These are phyloP conservation scores for Starmerella bacillaris DNA, from an alignment of 805 yeast genomes.

Conservation along the genomic window DNA sequence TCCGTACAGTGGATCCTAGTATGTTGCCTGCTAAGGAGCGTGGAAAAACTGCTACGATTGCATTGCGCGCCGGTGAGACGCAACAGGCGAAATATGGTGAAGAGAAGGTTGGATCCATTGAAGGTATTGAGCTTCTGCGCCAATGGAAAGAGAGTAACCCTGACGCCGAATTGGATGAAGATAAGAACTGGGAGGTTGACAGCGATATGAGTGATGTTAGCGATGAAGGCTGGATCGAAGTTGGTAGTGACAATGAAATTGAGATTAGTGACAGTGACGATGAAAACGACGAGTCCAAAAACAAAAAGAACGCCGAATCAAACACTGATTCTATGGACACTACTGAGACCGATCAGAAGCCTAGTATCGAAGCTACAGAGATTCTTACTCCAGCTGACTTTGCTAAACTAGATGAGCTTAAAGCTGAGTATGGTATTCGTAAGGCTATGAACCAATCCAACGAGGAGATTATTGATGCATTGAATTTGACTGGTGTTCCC, in stretches of 20 bases:
- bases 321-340: constrained; percentile 16
- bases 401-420: constrained; percentile 80
- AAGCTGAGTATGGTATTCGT: constrained; percentile 68
- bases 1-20: constrained; percentile 91
- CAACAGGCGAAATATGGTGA: constrained; percentile 29
- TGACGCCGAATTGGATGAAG: constrained; percentile 36
- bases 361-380: constrained; percentile 44
- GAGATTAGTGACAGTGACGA: constrained; percentile 29
- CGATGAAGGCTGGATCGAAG: constrained; percentile 56
- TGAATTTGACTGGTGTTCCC: constrained; percentile 52
- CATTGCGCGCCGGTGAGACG: constrained; percentile 43
- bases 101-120: constrained; percentile 49
- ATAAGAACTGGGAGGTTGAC: constrained; percentile 31
- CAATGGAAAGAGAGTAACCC: constrained; percentile 57
- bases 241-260: constrained; percentile 28
- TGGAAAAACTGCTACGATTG: constrained; percentile 83
- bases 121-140: constrained; percentile 78
- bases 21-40: constrained; percentile 81
- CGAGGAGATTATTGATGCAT: constrained; percentile 76
- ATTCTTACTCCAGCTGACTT: constrained; percentile 95
- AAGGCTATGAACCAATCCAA: constrained; percentile 41
- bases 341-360: constrained; percentile 17
- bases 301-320: constrained; percentile 14
- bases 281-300: constrained; percentile 26
- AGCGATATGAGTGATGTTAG: constrained; percentile 25